A percentile compares a stretch with the other conserved stretches of the same genome.
Evolutionary conservation across 2,329 filamentous ascomycete genomes (phyloP).

Genomic region (Cordyceps tenuipes): DNA sequence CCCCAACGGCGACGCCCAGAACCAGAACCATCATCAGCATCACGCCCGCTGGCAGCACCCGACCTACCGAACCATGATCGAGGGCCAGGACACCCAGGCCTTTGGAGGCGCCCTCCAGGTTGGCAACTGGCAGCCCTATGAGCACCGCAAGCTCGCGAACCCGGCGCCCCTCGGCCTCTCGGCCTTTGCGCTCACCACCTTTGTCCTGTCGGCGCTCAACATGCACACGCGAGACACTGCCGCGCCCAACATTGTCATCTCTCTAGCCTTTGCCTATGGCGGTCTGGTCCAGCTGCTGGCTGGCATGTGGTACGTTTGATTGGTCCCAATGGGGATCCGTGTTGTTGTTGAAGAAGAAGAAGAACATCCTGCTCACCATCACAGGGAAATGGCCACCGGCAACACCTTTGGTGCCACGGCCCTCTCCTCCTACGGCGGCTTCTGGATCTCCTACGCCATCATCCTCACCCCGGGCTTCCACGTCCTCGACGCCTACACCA

Average conservation of each 20-base stretch:
- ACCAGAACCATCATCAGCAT: conserved; percentile 8
- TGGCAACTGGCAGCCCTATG: conserved; percentile 53
- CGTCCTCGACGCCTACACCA: conserved; percentile 38
- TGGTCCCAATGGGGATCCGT: conserved; percentile 18
- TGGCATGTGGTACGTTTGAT: conserved; percentile 67
- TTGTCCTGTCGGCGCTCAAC: conserved; percentile 69
- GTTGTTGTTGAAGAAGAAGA: no score
- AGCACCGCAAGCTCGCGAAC: conserved; percentile 68
- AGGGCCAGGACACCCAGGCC: conserved; percentile 29
- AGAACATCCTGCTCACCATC: conserved; percentile 10
- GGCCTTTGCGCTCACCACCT: conserved; percentile 77
- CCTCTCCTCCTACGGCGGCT: conserved; percentile 72
- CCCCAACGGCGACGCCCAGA: conserved; percentile 12
- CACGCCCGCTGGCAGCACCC: conserved; percentile 14
- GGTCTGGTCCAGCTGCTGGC: conserved; percentile 71
- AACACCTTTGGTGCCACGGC: conserved; percentile 83
- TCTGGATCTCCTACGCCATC: conserved; percentile 72
- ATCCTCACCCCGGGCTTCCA: conserved; percentile 61
- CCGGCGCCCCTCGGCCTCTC: conserved; percentile 68
- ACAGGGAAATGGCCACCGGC: conserved; percentile 76
- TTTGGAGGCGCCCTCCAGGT: conserved; percentile 70
- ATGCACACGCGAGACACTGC: conserved; percentile 53
- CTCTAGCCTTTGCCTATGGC: conserved; percentile 65
- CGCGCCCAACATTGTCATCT: conserved; percentile 58
- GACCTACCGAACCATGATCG: not conserved